Base-by-base conservation (phyloP, 352 stramenopile species). In the Hyaloperonospora brassicae region DNA sequence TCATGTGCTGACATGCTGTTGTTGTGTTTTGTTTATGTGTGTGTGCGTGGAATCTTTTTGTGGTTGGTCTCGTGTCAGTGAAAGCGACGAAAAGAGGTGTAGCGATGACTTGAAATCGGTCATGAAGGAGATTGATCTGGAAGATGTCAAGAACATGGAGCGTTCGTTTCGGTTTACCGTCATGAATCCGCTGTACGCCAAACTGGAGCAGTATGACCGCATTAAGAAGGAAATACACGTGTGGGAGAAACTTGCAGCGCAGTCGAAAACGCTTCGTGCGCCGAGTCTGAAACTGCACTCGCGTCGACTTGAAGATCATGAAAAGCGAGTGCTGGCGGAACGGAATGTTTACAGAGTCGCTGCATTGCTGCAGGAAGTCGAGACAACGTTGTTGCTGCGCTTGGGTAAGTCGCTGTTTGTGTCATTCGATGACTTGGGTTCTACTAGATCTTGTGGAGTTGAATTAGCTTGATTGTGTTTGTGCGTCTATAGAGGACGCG, bases 121-220 rank as follows among this genome's bases (percentile, higher is more conserved):
- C 22, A 73, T 83, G 61, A 83, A 77, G 48, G 56, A 67, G 38
- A 76, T 89, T 55, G 66, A 76, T n/a, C 66, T 57, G 35, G 62
- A 81, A 39, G 63, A 79, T 23, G 78, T 69, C 0, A 73, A 89
- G 22, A 63, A 74, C 40, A 75, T 88, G 70, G 79, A 92, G 36
- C 82, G 89, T 55, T 83, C 82, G 2, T 72, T 92, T 44, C 73
- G 77, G 11, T 88, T 92, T 59, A 92, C 79, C 1, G 73, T 89
- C 13, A 22, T 89, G 44, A 79, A 89, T 47, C 79, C 82, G 7
- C 47, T 92, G 3, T 57, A 71, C 40, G 66, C 68, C 13, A 70
- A 65, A 7, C 65, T 92, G 35, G 67, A 85, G 30, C 66, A 64
- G 13, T 70, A 89, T 59, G 56, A 72, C 1, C 46, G 68, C 10